phyloP scores from a whole-genome alignment of 768 basidiomycete genomes.

The Tricholoma flavovirens region DNA sequence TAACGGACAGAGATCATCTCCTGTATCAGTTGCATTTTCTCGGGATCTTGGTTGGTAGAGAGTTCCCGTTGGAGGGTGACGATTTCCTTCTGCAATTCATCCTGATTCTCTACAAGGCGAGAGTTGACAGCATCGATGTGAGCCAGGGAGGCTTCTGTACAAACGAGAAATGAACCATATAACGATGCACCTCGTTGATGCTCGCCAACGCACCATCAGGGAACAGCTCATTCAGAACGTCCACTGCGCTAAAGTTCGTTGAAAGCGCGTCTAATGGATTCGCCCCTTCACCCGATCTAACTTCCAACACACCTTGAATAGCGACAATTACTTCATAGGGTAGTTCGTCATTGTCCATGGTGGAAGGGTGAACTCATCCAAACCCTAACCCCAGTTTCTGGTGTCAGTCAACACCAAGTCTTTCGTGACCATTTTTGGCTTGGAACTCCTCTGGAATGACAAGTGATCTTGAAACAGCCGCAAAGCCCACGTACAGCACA shows the following conservation, averaged over 20 bases:
- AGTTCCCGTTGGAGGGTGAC: slow-evolving; percentile 61
- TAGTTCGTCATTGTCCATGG: slow-evolving; percentile 44
- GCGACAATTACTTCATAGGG: slow-evolving; percentile 63
- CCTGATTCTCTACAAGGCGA: slow-evolving; percentile 62
- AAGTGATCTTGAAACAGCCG: not conserved
- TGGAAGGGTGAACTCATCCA: slow-evolving; percentile 7
- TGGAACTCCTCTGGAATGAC: not conserved
- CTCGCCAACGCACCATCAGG: slow-evolving; percentile 57
- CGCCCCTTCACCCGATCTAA: slow-evolving; percentile 35
- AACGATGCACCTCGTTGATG: slow-evolving; percentile 5
- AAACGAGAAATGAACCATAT: slow-evolving; percentile 12
- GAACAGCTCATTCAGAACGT: slow-evolving; percentile 65
- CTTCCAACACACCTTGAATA: slow-evolving; percentile 65
- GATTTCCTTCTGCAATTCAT: slow-evolving; percentile 68
- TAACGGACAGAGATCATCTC: slow-evolving; percentile 87
- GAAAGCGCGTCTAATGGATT: slow-evolving; percentile 58
- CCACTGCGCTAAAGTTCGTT: slow-evolving; percentile 49
- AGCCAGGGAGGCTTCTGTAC: slow-evolving; percentile 66
- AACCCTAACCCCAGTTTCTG: slow-evolving; percentile 21
- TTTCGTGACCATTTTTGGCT: not conserved
- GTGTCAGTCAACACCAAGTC: not conserved
- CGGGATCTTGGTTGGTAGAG: slow-evolving; percentile 75
- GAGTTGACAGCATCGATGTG: slow-evolving; percentile 69
- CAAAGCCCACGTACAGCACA: not conserved
- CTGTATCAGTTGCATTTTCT: slow-evolving; percentile 85